Evolutionary conservation across 129 eudicot genomes (phyloP).

Genomic region (Centrapalus pauciflorus): DNA sequence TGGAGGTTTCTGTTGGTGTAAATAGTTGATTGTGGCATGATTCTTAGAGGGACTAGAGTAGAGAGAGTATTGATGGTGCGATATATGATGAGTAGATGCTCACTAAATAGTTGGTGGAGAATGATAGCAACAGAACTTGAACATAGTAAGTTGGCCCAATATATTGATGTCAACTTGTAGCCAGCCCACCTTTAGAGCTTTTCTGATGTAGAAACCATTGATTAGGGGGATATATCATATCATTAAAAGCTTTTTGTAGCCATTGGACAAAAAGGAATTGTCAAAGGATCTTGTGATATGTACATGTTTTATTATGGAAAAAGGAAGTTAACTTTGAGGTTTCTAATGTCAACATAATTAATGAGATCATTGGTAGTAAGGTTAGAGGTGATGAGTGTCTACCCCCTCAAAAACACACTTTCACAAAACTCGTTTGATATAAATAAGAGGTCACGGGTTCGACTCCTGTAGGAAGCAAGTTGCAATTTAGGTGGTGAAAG

Average conservation of each 20-base stretch:
- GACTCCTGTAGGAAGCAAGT: no score
- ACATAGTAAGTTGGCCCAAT: slow-evolving; percentile 17
- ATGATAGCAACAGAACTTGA: slow-evolving; percentile 23
- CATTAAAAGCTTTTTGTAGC: background rate
- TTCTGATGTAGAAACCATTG: slow-evolving; percentile 17
- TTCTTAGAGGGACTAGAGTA: slow-evolving; percentile 21
- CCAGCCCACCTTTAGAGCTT: slow-evolving; percentile 24
- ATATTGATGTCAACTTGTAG: slow-evolving; percentile 15
- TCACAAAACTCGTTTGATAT: no score
- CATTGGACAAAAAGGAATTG: slow-evolving; percentile 5
- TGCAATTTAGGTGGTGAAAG: no score
- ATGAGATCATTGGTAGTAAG: background rate
- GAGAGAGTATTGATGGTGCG: slow-evolving; percentile 6
- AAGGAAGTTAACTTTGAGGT: slow-evolving; percentile 14
- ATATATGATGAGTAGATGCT: slow-evolving; percentile 27
- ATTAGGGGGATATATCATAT: background rate
- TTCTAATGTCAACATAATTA: background rate
- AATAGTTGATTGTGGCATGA: slow-evolving; percentile 25
- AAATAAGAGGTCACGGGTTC: no score
- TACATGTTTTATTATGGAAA: slow-evolving; percentile 1
- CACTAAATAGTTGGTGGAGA: slow-evolving; percentile 31
- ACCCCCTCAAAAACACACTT: no score
- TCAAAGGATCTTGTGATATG: slow-evolving; percentile 8
- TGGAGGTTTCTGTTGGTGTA: slow-evolving; percentile 3
- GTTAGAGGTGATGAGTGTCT: background rate